Percentiles rank a stretch among this genome's conserved stretches.
These are phyloP conservation scores for Pseudonitzschia pungens DNA, from an alignment of 108 stramenopile species.

Conservation along the genomic window DNA sequence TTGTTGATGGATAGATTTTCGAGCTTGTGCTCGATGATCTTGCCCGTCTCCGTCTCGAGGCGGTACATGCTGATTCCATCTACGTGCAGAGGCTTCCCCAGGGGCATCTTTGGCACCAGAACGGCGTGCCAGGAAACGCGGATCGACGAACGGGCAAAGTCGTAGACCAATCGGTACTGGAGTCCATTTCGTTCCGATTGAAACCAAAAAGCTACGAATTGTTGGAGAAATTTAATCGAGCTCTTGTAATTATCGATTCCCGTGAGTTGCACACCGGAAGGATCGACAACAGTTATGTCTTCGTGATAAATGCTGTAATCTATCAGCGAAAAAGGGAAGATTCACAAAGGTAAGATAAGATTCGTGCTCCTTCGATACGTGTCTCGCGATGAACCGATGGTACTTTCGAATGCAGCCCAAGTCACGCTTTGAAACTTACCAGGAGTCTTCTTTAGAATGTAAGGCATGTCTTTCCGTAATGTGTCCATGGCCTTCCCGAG, in stretches of 20 bases:
- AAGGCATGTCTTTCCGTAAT: constrained; percentile 67
- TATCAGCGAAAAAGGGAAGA: constrained; percentile 17
- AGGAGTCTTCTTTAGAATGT: constrained; percentile 59
- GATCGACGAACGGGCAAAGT: constrained; percentile 69
- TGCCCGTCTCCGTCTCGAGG: constrained; percentile 57
- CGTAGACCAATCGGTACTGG: constrained; percentile 81
- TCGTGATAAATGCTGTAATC: constrained; percentile 77
- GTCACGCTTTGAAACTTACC: constrained; percentile 60
- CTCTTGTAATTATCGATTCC: constrained; percentile 68
- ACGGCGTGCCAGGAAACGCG: constrained; percentile 75
- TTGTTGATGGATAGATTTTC: constrained; percentile 78
- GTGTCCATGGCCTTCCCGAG: constrained; percentile 80
- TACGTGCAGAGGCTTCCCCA: constrained; percentile 56
- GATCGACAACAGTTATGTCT: constrained; percentile 55
- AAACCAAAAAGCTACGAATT: constrained; percentile 62
- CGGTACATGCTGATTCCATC: constrained; percentile 80
- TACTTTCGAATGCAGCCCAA: too few relatives aligned
- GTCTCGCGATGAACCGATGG: too few relatives aligned
- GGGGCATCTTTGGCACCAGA: constrained; percentile 60
- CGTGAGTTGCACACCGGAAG: constrained; percentile 60
- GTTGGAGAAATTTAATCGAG: constrained; percentile 52
- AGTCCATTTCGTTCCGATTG: constrained; percentile 42
- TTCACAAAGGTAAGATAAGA: constrained; percentile 9
- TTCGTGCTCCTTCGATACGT: too few relatives aligned
- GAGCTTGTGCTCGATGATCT: constrained; percentile 72